Conservation (phyloP, 352 stramenopile genomes). For the Phytophthora pinifolia region DNA sequence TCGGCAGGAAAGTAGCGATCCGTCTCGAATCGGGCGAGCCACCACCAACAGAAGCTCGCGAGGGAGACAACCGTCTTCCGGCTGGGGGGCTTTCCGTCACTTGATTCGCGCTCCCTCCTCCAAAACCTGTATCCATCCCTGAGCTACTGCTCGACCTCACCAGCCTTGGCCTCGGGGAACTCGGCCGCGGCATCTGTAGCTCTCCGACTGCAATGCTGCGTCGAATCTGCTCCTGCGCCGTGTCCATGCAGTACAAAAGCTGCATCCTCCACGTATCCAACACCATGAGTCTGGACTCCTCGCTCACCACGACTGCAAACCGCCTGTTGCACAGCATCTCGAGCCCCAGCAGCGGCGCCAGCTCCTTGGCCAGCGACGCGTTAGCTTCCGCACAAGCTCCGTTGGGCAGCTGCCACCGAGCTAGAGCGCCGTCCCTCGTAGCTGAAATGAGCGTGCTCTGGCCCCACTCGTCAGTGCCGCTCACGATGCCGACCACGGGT, state of each 20-base stretch:
- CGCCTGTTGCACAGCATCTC: constrained; percentile 74
- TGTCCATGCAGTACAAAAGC: constrained; percentile 74
- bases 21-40: constrained; percentile 15
- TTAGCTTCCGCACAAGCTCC: constrained; percentile 58
- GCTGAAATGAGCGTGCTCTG: constrained; percentile 72
- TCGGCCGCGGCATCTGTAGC: constrained; percentile 38
- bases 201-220: constrained; percentile 65
- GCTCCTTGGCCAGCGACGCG: constrained; percentile 49
- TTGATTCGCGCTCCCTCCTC: not conserved
- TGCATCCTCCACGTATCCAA: constrained; percentile 76
- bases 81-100: not conserved
- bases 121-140: constrained; percentile 13
- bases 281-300: constrained; percentile 75
- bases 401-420: constrained; percentile 70
- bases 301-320: constrained; percentile 71
- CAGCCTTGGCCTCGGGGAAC: constrained; percentile 14
- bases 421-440: constrained; percentile 50
- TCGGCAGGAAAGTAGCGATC: constrained; percentile 16
- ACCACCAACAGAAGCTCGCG: constrained; percentile 10
- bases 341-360: constrained; percentile 65
- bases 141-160: constrained; percentile 25
- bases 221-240: constrained; percentile 77
- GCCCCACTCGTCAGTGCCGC: constrained; percentile 75
- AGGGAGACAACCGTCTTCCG: constrained; percentile 11
- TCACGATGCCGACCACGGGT: constrained; percentile 61